phyloP scores from a whole-genome alignment of 208 protist species.

The Wallacemonas rigidus region DNA sequence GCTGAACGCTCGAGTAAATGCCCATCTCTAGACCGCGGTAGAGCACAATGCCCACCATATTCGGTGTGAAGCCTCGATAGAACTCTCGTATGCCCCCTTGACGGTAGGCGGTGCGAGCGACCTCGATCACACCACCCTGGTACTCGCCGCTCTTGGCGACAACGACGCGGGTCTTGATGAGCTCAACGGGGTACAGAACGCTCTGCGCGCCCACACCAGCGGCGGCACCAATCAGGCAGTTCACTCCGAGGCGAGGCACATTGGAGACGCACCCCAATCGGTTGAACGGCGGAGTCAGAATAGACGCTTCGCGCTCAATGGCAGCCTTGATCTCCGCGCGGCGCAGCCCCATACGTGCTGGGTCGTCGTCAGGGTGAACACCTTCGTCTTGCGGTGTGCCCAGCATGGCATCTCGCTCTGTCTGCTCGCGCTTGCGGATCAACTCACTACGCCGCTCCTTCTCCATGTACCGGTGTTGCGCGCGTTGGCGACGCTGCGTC shows the following conservation, averaged over 20 bases:
- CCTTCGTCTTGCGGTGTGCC: constrained; percentile 19
- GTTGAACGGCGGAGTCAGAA: constrained; percentile 67
- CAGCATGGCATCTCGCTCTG: constrained; percentile 45
- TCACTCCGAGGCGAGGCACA: constrained; percentile 71
- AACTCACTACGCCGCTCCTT: constrained; percentile 25
- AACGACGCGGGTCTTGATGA: constrained; percentile 89
- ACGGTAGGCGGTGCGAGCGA: constrained; percentile 61
- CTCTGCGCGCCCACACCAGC: constrained; percentile 88
- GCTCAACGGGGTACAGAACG: constrained; percentile 88
- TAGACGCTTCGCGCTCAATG: constrained; percentile 51
- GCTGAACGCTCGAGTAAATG: constrained; percentile 85
- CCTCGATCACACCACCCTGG: constrained; percentile 59
- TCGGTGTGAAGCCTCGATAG: constrained; percentile 80
- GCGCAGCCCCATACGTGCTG: background rate
- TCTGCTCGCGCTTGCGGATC: constrained; percentile 37
- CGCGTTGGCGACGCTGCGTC: constrained; percentile 31
- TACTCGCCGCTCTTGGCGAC: constrained; percentile 79
- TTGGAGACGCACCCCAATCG: constrained; percentile 35
- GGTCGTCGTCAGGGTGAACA: constrained; percentile 11
- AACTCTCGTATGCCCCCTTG: constrained; percentile 79
- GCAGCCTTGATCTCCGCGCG: constrained; percentile 23
- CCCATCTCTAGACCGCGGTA: constrained; percentile 91
- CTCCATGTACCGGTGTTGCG: constrained; percentile 21
- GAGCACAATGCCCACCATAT: constrained; percentile 87
- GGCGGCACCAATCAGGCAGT: constrained; percentile 82